Base-by-base conservation (phyloP, 2,329 filamentous ascomycete species). In the Stemphylium vesicarium region DNA sequence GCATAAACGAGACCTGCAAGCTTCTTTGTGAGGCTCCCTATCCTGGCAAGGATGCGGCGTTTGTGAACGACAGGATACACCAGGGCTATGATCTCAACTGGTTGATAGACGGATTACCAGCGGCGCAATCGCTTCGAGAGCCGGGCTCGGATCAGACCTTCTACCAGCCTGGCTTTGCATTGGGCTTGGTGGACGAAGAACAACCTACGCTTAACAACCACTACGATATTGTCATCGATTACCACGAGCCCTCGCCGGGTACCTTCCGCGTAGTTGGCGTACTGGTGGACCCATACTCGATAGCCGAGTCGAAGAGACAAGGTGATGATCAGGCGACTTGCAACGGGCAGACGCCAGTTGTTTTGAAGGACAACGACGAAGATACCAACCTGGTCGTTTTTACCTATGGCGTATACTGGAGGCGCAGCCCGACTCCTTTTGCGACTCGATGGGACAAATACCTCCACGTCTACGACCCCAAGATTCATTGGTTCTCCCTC, bases 401-500 rank as follows among this genome's bases (percentile, higher is more conserved):
- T 80, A 96, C 92, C 4, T 99, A 99, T 79, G 92, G 90, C 63
- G 91, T 98, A 12, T 90, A 88, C 77, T 99, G 95, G 95, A 85
- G 84, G 53, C 85, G 87, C 63, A 97, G 92, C 0, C 72, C 83
- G 0, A 98, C 93, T 1, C 91, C 90, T 1, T 99, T 96, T 88
- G 95, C 95, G 24, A 99, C 95, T 11, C 86, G 95, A 62, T 99
- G 95, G 95, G 95, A 99, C 82, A 98, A 96, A 78, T 98, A 98
- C 74, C 84, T 99, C 32, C 94, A 98, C 71, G 94, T 99, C 26
- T 96, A 93, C 72, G 93, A 98, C 75, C 93, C 95, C 47, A 96
- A 95, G 81, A 98, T 99, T 67, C 95, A 99, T 77, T 99, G 95
- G 95, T 96, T 98, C 80, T 97, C 93, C 56, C 86, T 99, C 44